A percentile compares a stretch with the other conserved stretches of the same genome.
Conservation (phyloP, 495 filamentous ascomycete species). For the Saxophila tyrrhenica region DNA sequence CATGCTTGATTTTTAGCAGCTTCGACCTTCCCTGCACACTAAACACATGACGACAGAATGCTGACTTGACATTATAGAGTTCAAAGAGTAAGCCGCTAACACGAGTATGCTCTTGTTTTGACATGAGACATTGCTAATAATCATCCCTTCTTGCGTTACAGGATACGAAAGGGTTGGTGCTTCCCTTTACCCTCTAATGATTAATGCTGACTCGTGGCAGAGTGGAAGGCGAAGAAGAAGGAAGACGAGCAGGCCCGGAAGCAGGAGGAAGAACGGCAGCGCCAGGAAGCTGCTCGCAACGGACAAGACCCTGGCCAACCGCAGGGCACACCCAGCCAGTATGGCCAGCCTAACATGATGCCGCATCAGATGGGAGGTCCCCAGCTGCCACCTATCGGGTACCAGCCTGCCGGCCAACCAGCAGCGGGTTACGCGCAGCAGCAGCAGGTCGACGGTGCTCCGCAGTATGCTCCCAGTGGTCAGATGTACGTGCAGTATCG, state of each 20-base stretch:
- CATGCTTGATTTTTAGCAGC: conserved; percentile 9
- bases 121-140: not conserved
- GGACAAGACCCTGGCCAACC: conserved; percentile 36
- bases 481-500: conserved; percentile 10
- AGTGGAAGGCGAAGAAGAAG: conserved; percentile 70
- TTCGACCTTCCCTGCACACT: not conserved
- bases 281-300: conserved; percentile 49
- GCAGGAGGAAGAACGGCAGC: conserved; percentile 78
- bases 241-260: conserved; percentile 88
- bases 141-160: not conserved
- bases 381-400: conserved; percentile 81
- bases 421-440: conserved; percentile 57
- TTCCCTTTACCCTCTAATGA: not conserved
- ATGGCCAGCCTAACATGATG: conserved; percentile 38
- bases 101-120: not conserved
- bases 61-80: conserved; percentile 51
- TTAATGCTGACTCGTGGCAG: not conserved
- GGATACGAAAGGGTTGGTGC: not conserved
- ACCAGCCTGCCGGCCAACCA: conserved; percentile 54
- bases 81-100: conserved; percentile 56
- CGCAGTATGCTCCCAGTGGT: conserved; percentile 48
- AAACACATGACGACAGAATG: not conserved
- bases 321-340: conserved; percentile 36
- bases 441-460: conserved; percentile 40
- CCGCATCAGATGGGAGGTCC: conserved; percentile 45